Base-by-base conservation (phyloP, 1,284 basidiomycete species). In the Sanguinoderma infundibulare region DNA sequence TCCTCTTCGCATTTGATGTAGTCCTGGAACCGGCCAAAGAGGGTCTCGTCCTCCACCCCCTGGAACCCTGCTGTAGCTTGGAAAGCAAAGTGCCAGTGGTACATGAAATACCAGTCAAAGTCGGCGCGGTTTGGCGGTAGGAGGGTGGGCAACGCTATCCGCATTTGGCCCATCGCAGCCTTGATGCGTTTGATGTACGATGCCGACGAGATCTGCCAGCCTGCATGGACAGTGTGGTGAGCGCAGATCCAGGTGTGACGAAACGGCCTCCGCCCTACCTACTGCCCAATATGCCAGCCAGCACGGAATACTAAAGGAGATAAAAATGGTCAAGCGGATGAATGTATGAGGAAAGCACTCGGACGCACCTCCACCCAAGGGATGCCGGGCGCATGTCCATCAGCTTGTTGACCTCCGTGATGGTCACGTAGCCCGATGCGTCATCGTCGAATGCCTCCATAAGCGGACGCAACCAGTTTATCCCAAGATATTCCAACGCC, bases 381-480 rank as follows among this genome's bases (percentile, higher is more conserved):
- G 47, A 50, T 1, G 57, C 32, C 3, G 58, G 60, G 0, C 61
- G 52, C 36, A 56, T 40, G 14, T 61, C 60, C 60, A 64, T 64
- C n/a, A 66, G 47, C 32, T 52, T 58, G 50, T 66, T 66, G 30
- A 66, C 58, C 46, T 77, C 75, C 14, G 66, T 61, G n/a, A 76
- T 67, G 14, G 70, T 75, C 2, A 77, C 64, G 52, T 73, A 76
- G 0, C 74, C 73, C 15, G 67, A 70, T 0, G 68, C 72, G 52
- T 78, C 75, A 28, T 72, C 71, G 53, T 77, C 75, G 42, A 76
- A 70, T 0, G 72, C 73, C 42, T 74, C 73, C 39, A 70, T 53
- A 52, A 74, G 61, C 3, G 69, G 63, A 32, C 64, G 67, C 9
- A 70, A 44, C 52, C 62, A 62, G 3, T 60, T 38, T 6, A 65